Conservation (phyloP, 495 filamentous ascomycete species). For the Pseudoneurospora amorphoporcata region DNA sequence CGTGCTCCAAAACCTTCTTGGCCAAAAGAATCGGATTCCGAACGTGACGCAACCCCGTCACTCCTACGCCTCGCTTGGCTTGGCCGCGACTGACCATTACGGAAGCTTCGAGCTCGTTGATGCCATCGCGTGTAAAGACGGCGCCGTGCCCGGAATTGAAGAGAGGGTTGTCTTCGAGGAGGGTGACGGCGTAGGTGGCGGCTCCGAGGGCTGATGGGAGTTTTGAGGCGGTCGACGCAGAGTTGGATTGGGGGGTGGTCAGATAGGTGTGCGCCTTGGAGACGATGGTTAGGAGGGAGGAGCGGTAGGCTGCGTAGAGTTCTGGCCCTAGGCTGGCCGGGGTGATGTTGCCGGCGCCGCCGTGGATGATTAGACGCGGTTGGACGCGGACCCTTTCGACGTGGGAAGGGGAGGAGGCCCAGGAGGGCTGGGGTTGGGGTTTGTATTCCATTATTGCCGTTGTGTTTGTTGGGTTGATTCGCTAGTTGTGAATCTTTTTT, state of each 20-base stretch:
- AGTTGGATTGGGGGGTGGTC: conserved; percentile 14
- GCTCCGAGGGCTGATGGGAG: conserved; percentile 53
- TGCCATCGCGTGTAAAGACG: conserved; percentile 73
- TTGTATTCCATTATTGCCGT: conserved; percentile 22
- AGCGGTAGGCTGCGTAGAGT: conserved; percentile 48
- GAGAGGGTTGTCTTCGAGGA: conserved; percentile 71
- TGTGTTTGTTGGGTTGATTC: neutral
- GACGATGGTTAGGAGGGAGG: conserved; percentile 53
- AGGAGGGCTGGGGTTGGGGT: neutral
- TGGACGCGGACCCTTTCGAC: conserved; percentile 17
- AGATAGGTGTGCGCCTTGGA: conserved; percentile 28
- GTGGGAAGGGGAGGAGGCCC: neutral
- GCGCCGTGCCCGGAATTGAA: conserved; percentile 83
- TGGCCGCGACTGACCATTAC: conserved; percentile 72
- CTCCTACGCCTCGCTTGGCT: conserved; percentile 66
- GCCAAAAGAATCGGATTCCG: conserved; percentile 75
- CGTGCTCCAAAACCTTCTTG: conserved; percentile 55
- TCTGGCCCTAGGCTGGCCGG: conserved; percentile 53
- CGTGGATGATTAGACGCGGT: conserved; percentile 75
- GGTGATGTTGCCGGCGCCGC: conserved; percentile 75
- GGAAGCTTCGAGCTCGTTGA: conserved; percentile 81
- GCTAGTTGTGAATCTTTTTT: neutral
- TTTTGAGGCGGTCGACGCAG: neutral
- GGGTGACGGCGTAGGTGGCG: conserved; percentile 62
- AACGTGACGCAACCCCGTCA: conserved; percentile 59